Percentiles rank a stretch among this genome's conserved stretches.
phyloP scores from a whole-genome alignment of 306 rosid species.

The Luffa acutangula region DNA sequence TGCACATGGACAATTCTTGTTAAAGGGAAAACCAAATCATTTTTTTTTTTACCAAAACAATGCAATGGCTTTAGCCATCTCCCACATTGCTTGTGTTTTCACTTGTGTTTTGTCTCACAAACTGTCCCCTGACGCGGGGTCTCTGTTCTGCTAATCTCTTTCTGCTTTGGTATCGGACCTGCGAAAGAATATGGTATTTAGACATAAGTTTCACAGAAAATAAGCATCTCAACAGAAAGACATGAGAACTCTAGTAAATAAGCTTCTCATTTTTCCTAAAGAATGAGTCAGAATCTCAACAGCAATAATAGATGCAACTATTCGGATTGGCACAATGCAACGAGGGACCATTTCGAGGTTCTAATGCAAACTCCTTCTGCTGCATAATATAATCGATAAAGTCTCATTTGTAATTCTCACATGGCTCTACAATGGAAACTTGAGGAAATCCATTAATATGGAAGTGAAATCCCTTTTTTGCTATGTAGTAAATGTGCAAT shows the following conservation, averaged over 20 bases:
- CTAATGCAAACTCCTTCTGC: background rate
- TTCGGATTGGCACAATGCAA: background rate
- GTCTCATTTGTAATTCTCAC: background rate
- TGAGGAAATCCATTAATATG: background rate
- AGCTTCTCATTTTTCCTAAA: background rate
- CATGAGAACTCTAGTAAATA: background rate
- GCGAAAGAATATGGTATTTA: constrained; percentile 8
- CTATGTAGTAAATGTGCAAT: background rate
- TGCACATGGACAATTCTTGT: background rate
- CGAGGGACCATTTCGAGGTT: background rate
- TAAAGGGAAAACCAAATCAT: constrained; percentile 4
- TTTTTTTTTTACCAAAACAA: background rate
- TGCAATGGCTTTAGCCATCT: constrained; percentile 34
- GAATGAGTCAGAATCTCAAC: background rate
- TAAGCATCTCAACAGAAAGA: background rate
- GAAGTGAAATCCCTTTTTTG: background rate
- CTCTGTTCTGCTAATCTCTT: constrained; percentile 64
- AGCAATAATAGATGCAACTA: background rate
- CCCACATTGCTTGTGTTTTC: constrained; percentile 37
- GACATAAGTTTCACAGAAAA: background rate
- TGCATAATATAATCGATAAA: background rate
- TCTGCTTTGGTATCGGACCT: constrained; percentile 74
- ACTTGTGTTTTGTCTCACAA: constrained; percentile 40
- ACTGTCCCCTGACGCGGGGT: constrained; percentile 62
- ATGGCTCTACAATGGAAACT: background rate